Percentiles rank a stretch among this genome's conserved stretches.
These are phyloP conservation scores for Euphorbia schlechtendalii DNA, from an alignment of 441 rosid genomes.

Conservation along the genomic window DNA sequence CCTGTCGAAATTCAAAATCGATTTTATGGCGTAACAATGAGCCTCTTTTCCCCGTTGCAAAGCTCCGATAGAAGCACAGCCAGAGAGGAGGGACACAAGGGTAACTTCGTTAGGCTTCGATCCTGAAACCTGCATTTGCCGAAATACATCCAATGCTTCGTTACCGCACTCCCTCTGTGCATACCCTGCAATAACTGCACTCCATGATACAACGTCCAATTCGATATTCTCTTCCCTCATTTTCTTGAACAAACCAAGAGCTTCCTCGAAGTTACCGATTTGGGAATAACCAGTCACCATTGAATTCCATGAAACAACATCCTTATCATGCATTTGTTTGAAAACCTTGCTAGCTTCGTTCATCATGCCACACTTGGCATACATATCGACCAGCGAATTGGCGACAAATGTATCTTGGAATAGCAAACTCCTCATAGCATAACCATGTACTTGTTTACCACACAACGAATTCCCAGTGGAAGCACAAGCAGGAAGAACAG, in stretches of 20 bases:
- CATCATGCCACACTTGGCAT: conserved; percentile 76
- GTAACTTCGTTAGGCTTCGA: conserved; percentile 65
- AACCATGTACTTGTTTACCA: conserved; percentile 61
- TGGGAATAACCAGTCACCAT: conserved; percentile 83
- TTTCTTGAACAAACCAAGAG: conserved; percentile 47
- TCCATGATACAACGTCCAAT: conserved; percentile 82
- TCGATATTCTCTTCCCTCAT: conserved; percentile 57
- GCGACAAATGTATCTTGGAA: conserved; percentile 59
- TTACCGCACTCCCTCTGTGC: conserved; percentile 66
- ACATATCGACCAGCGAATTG: conserved; percentile 75
- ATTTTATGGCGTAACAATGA: conserved; percentile 63
- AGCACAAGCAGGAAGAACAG: conserved; percentile 66
- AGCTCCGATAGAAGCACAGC: conserved; percentile 70
- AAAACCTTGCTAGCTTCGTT: conserved; percentile 56
- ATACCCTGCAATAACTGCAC: conserved; percentile 80
- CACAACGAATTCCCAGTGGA: conserved; percentile 32
- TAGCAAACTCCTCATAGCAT: conserved; percentile 43
- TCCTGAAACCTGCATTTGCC: conserved; percentile 55
- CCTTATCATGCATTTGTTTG: conserved; percentile 45
- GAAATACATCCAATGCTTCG: conserved; percentile 59
- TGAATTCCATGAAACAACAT: conserved; percentile 91
- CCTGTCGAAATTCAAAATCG: conserved; percentile 33
- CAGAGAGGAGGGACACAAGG: conserved; percentile 75
- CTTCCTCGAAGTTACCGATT: conserved; percentile 58
- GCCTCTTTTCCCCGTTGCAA: conserved; percentile 65